Base-by-base conservation (phyloP, 306 rosid genomes). In the Corylus avellana region DNA sequence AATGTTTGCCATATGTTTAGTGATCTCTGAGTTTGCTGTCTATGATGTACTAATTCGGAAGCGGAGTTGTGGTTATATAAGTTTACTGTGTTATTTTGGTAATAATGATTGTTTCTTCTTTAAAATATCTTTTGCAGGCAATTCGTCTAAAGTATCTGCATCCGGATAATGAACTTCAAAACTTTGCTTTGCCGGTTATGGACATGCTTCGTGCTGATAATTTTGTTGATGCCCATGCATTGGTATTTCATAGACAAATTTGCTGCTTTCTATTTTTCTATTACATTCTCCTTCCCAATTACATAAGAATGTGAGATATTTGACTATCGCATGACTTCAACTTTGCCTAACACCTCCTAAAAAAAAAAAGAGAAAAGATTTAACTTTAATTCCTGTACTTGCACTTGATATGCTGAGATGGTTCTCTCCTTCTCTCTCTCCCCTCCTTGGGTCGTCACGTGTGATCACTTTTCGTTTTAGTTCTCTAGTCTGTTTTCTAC, bases 131-230 rank as follows among this genome's bases (percentile, higher is more conserved):
- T 73, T 80, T 90, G 84, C 91, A 95, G 99, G 93, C 92, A 54
- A 89, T 95, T 82, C 99, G 89, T 66, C 84, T 87, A 39, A 91
- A 90, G 77, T 95, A 95, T 86, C 80, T 83, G 80, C 97, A 85
- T 83, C 97, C 99, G 48, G 99, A 95, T 70, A 86, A 87, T 75
- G 98, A 92, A 88, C 97, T 95, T 46, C 98, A 86, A 87, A 86
- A 83, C 87, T 93, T 79, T 64, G 92, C 90, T 18, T 58, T 89
- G 84, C 96, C 89, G 85, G 92, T 93, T 74, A 85, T 95, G 86
- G 98, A 93, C 75, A 86, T 93, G 92, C 97, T 95, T 78, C 78
- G 81, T 47, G 85, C 88, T 73, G 98, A 95, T 88, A 77, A 89
- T 80, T 81, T 90, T 73, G 90, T 87, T 81, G 98, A 93, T 79